Evolutionary conservation across 1,139 yeast genomes (phyloP).

Genomic region (Nadsonia starkeyi-henricii): DNA sequence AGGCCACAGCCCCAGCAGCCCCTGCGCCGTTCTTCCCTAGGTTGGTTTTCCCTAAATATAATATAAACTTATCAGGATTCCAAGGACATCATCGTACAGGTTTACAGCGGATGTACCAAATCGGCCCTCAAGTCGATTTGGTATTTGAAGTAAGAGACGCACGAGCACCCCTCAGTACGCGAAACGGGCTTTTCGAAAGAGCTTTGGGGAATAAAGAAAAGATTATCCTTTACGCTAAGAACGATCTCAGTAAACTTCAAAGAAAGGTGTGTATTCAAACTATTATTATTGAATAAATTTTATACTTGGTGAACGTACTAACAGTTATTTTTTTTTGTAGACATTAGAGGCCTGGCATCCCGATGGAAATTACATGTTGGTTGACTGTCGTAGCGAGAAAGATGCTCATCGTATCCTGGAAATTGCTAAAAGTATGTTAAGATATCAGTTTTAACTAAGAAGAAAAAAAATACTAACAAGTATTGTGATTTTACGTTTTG

Average conservation of each 20-base stretch:
- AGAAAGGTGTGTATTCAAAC: constrained; percentile 5
- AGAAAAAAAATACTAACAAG: too few species aligned
- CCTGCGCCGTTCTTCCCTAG: constrained; percentile 21
- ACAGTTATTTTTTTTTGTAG: constrained; percentile 1
- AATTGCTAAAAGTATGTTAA: constrained; percentile 25
- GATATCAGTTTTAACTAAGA: neutral
- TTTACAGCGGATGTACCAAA: constrained; percentile 47
- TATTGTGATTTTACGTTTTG: neutral
- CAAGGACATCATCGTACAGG: constrained; percentile 89
- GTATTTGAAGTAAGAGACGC: constrained; percentile 78
- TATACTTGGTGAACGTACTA: neutral
- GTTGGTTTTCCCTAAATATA: constrained; percentile 41
- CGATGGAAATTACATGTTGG: constrained; percentile 38
- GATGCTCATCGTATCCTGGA: constrained; percentile 43
- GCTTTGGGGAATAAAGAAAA: constrained; percentile 46
- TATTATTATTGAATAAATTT: neutral
- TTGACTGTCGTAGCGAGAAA: constrained; percentile 42
- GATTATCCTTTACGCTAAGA: constrained; percentile 54
- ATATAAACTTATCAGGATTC: constrained; percentile 60
- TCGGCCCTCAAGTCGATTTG: constrained; percentile 70
- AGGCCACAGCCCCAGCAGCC: neutral
- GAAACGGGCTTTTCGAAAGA: constrained; percentile 67
- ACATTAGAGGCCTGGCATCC: constrained; percentile 43
- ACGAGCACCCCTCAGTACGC: constrained; percentile 75
- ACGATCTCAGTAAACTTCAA: constrained; percentile 29